phyloP scores from a whole-genome alignment of 352 stramenopile genomes.

The Globisporangium takayamanum region DNA sequence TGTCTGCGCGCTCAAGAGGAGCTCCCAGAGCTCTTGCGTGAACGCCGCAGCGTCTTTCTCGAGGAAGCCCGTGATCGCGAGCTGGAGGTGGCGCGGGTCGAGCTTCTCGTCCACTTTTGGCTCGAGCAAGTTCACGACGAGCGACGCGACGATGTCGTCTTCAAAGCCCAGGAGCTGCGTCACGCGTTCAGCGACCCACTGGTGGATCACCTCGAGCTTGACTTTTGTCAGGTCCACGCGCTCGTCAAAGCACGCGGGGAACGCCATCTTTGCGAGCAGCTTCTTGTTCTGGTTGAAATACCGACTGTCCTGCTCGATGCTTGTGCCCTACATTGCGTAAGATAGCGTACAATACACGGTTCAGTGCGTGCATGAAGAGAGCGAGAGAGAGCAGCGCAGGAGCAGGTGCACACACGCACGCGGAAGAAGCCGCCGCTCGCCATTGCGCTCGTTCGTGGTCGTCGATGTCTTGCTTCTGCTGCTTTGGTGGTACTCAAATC shows the following conservation, averaged over 20 bases:
- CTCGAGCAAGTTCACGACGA: conserved; percentile 83
- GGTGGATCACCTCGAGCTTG: conserved; percentile 85
- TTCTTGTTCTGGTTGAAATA: conserved; percentile 88
- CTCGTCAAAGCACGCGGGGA: conserved; percentile 71
- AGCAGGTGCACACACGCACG: conserved; percentile 11
- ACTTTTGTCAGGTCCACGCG: conserved; percentile 85
- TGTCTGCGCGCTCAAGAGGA: conserved; percentile 87
- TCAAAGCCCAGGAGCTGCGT: conserved; percentile 87
- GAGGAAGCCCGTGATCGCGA: conserved; percentile 89
- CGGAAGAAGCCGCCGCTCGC: conserved; percentile 31
- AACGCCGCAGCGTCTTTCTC: conserved; percentile 83
- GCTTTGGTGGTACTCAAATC: too few relatives aligned
- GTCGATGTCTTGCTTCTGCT: too few relatives aligned
- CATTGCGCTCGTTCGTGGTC: conserved; percentile 8
- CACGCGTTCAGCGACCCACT: conserved; percentile 86
- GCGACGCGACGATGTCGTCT: conserved; percentile 88
- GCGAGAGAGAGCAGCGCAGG: not conserved
- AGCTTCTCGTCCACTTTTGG: conserved; percentile 60
- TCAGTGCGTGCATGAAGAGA: not conserved
- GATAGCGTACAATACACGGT: too few relatives aligned
- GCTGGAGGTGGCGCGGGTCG: conserved; percentile 83
- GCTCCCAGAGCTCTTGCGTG: conserved; percentile 86
- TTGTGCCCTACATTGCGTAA: conserved; percentile 33
- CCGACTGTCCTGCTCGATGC: conserved; percentile 74
- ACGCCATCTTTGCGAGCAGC: conserved; percentile 78